Base-by-base conservation (phyloP, 192 early-diverging fungal genomes). In the Gamsiella multidivaricata region DNA sequence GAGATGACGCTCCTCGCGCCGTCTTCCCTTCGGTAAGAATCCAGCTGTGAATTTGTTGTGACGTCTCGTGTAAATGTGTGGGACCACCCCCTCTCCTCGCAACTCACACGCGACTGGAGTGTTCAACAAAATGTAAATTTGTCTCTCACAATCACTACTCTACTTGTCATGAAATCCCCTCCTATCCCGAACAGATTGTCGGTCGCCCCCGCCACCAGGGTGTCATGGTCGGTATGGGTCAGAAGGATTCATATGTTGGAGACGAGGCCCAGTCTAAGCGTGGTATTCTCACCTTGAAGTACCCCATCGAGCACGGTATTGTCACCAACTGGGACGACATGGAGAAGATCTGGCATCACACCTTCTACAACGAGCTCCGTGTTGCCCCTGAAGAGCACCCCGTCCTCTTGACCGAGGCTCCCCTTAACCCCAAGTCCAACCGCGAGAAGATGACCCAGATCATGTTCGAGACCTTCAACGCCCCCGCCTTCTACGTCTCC, bases 391-490 rank as follows among this genome's bases (percentile, higher is more conserved):
- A 99, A 83, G 94, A 97, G 85, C 96, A 98, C 88, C 95, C 96
- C 37, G 94, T 97, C n/a, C 86, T 98, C 68, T 88, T 98, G 57
- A 98, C 96, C 55, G 96, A 99, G 85, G 94, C 96, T 58, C 95
- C 96, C 28, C 89, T 97, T 69, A 98, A 99, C 91, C 95, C 96
- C 81, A 97, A 96, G 89, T 90, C 89, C 75, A 98, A 99, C 90
- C 94, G 97, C 80, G 96, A 97, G 82, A 97, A 96, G 91, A 98
- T 97, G 96, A 94, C 94, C 68, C 95, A 99, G 86, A 96, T 99
- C 81, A 97, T 97, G 96, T 99, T 98, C 74, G 97, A 98, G 88
- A 94, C 95, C 72, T 98, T 97, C 91, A 95, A 96, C 82, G 88
- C 90, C 49, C 95, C 95, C 64, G 97, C 94, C 58, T 96, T 98